These are phyloP conservation scores for Rhizophagus clarus DNA, from an alignment of 192 early-diverging fungal genomes.

Conservation along the genomic window DNA sequence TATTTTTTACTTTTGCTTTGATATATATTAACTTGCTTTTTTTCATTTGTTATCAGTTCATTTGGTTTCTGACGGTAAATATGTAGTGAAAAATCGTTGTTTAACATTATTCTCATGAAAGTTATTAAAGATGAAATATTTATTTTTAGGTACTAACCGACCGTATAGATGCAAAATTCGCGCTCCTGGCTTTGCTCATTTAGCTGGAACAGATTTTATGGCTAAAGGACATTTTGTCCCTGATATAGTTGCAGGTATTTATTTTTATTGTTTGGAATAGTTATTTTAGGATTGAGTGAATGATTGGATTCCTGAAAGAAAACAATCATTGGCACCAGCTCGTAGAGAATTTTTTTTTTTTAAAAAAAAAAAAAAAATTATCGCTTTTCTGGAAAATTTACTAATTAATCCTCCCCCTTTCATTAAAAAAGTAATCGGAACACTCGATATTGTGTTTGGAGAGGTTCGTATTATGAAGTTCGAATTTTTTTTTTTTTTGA, in stretches of 20 bases:
- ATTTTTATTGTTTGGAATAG: not conserved
- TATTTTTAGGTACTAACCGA: slow-evolving; percentile 90
- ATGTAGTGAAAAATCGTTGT: not conserved
- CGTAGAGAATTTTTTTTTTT: too few species aligned
- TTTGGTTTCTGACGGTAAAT: slow-evolving; percentile 23
- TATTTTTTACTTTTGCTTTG: not conserved
- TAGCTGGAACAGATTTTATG: slow-evolving; percentile 89
- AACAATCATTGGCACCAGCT: too few species aligned
- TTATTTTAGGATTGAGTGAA: not conserved
- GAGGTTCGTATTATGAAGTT: slow-evolving; percentile 61
- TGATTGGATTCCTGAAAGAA: too few species aligned
- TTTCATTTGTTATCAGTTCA: not conserved
- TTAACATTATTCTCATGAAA: not conserved
- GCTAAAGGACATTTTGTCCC: slow-evolving; percentile 90
- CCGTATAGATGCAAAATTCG: slow-evolving; percentile 98
- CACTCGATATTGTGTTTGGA: slow-evolving; percentile 99
- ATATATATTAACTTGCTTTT: not conserved
- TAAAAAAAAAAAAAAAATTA: too few species aligned
- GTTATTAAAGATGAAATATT: slow-evolving; percentile 26
- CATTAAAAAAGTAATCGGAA: slow-evolving; percentile 77
- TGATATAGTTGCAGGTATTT: slow-evolving; percentile 78
- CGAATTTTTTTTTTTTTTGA: not conserved
- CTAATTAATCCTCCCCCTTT: not conserved
- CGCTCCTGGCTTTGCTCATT: slow-evolving; percentile 94
- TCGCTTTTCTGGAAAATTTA: not conserved